phyloP scores from a whole-genome alignment of 208 protist species.

The Trypanosoma conorhini region DNA sequence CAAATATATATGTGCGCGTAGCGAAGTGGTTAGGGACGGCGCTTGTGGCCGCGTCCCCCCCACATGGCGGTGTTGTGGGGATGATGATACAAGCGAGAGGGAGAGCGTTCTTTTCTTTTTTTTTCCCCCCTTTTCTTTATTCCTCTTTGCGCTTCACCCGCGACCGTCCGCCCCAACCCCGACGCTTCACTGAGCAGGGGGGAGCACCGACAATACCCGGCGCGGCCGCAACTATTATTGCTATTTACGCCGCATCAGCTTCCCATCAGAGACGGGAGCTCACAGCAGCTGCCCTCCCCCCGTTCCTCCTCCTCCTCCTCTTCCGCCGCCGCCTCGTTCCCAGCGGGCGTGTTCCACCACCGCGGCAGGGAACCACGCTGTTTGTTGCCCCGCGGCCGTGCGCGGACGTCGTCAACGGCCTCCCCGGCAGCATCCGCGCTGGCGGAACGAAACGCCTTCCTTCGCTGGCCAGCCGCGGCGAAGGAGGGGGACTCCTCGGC shows the following conservation, averaged over 20 bases:
- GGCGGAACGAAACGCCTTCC: neutral
- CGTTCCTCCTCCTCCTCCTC: neutral
- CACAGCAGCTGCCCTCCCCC: neutral
- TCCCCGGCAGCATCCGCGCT: conserved; percentile 6
- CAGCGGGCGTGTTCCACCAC: too few species aligned
- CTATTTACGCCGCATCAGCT: conserved; percentile 1
- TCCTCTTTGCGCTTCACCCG: too few species aligned
- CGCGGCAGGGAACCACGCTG: neutral
- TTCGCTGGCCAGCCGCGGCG: neutral
- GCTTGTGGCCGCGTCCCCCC: neutral
- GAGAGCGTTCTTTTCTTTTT: too few species aligned
- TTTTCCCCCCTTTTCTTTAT: too few species aligned
- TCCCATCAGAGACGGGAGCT: conserved; percentile 14
- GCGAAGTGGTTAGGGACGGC: neutral
- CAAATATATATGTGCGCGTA: neutral
- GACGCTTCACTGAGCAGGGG: too few species aligned
- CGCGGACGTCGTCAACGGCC: neutral
- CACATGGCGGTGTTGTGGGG: too few species aligned
- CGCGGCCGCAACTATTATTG: neutral
- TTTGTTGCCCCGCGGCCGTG: neutral
- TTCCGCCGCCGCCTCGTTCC: neutral
- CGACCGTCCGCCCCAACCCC: too few species aligned
- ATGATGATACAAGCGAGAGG: neutral
- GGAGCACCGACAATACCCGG: neutral
- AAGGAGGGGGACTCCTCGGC: neutral